Conservation (phyloP, 208 protist species). For the Trypanosoma vivax region DNA sequence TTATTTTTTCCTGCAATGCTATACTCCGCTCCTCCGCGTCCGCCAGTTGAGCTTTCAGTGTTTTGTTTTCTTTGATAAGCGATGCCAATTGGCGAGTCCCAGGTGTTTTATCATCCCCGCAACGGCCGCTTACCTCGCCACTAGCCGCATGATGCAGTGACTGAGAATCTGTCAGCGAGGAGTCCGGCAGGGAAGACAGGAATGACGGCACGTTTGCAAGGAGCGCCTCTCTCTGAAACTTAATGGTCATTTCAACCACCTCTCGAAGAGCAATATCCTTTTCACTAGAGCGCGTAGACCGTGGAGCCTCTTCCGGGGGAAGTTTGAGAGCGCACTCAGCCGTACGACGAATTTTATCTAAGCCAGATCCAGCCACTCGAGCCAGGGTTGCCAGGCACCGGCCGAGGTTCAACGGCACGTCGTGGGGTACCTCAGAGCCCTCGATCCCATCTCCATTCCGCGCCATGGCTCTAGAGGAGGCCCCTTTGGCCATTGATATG, state of each 20-base stretch:
- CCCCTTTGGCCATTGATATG: too few relatives aligned
- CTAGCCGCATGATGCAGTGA: background rate
- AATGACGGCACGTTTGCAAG: background rate
- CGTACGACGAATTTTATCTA: constrained; percentile 7
- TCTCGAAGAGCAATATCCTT: background rate
- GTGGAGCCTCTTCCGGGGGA: background rate
- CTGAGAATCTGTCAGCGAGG: background rate
- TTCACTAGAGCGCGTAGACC: background rate
- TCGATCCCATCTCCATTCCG: background rate
- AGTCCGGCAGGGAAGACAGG: background rate
- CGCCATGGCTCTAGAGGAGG: too few relatives aligned
- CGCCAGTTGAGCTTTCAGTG: background rate
- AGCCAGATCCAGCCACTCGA: background rate
- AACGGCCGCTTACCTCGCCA: background rate
- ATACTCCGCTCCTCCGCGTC: constrained; percentile 2
- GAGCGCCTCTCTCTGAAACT: constrained; percentile 7
- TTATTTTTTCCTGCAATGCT: constrained; percentile 7
- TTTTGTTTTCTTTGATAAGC: constrained; percentile 8
- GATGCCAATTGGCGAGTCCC: constrained; percentile 7
- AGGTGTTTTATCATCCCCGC: background rate
- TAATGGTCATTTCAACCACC: background rate
- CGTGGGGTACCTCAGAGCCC: background rate
- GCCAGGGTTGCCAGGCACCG: background rate
- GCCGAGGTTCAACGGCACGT: constrained; percentile 4
- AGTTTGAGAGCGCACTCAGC: background rate